A percentile compares a stretch with the other conserved stretches of the same genome.
Conservation (phyloP, 495 filamentous ascomycete genomes). For the Lasiosphaeria miniovina region DNA sequence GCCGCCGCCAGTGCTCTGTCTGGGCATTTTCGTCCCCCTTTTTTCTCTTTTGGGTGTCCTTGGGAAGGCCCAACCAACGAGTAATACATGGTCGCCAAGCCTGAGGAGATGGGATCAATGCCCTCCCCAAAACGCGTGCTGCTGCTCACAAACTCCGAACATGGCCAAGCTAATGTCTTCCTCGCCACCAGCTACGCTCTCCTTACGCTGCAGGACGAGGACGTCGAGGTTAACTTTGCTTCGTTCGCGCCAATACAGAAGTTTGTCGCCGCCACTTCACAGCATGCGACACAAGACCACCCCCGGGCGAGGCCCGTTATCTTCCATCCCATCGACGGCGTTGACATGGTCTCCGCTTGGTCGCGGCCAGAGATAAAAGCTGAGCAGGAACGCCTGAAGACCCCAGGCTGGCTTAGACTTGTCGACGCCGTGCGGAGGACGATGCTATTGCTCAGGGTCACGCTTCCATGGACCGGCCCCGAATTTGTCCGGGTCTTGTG, state of each 20-base stretch:
- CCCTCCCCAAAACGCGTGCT: slow-evolving; percentile 32
- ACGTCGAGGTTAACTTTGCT: slow-evolving; percentile 51
- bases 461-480: slow-evolving; percentile 41
- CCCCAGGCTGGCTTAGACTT: neutral
- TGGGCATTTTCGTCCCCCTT: neutral
- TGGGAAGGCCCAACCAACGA: neutral
- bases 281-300: slow-evolving; percentile 30
- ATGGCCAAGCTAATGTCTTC: slow-evolving; percentile 55
- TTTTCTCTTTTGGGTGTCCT: neutral
- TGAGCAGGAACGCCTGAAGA: slow-evolving; percentile 11
- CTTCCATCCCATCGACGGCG: slow-evolving; percentile 40
- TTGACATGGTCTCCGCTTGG: slow-evolving; percentile 39
- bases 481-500: slow-evolving; percentile 50
- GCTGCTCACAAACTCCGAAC: slow-evolving; percentile 55
- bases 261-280: slow-evolving; percentile 16
- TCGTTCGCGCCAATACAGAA: slow-evolving; percentile 44
- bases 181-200: slow-evolving; percentile 53
- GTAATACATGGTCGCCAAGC: neutral
- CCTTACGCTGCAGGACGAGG: slow-evolving; percentile 29
- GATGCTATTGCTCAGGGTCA: slow-evolving; percentile 22
- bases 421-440: slow-evolving; percentile 24
- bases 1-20: neutral
- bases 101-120: slow-evolving; percentile 19
- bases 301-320: slow-evolving; percentile 22
- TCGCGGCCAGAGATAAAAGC: slow-evolving; percentile 26